These are phyloP conservation scores for Mucor velutinosus DNA, from an alignment of 371 early-diverging fungal species.

Conservation along the genomic window DNA sequence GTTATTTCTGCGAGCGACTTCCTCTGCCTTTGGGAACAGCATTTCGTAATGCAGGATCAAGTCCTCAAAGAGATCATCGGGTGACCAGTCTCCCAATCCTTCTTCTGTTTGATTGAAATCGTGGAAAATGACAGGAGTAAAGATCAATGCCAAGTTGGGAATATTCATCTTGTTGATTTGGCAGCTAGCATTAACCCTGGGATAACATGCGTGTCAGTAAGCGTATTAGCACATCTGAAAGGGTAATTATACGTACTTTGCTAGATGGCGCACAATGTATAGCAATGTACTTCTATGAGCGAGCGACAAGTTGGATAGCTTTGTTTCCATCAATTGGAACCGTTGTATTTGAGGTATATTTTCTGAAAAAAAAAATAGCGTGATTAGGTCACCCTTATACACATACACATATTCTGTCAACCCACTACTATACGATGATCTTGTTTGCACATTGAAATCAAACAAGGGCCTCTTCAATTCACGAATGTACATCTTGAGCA, in stretches of 20 bases:
- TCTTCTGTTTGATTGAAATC: constrained; percentile 53
- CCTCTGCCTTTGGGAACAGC: constrained; percentile 26
- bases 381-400: background rate
- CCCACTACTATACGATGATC: constrained; percentile 60
- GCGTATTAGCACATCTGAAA: too few species aligned
- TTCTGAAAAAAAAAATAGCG: background rate
- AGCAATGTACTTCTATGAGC: constrained; percentile 57
- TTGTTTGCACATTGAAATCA: constrained; percentile 49
- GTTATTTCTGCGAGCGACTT: constrained; percentile 13
- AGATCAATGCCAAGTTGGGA: constrained; percentile 58
- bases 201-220: too few species aligned
- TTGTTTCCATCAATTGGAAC: constrained; percentile 24
- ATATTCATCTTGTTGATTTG: constrained; percentile 61
- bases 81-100: constrained; percentile 24
- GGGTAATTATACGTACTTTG: constrained; percentile 52
- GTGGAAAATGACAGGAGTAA: constrained; percentile 66
- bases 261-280: constrained; percentile 50
- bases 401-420: too few species aligned
- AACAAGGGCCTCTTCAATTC: constrained; percentile 67
- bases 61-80: constrained; percentile 37
- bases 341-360: constrained; percentile 32
- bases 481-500: constrained; percentile 67
- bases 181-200: constrained; percentile 40
- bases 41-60: constrained; percentile 20
- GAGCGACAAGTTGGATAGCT: constrained; percentile 45